Evolutionary conservation across 164 flowering plant species (phyloP), one percentile per base, ranked within the genome.

Genomic region (Stephania yunnanensis): DNA sequence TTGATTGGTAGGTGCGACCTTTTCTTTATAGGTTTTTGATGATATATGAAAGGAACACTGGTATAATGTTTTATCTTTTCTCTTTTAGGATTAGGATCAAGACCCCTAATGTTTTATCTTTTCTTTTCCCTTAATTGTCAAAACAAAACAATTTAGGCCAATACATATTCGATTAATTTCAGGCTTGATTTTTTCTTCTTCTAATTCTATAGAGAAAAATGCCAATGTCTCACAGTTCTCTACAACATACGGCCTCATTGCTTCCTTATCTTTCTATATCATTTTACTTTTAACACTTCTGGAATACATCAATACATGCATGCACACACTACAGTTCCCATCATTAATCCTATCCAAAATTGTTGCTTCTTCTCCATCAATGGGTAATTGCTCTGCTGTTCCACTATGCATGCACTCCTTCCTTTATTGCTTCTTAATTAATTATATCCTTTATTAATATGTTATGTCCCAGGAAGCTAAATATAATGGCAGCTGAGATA

Each of bases 11-110:
- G n/a, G 7, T 71, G 65, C 25, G 11, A 7, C 10, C 44, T 20
- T 73, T 80, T 45, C 61, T 5, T 13, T 75, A 30, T 72, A 92
- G 95, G 95, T 89, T 71, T 91, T 91, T 74, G 87, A 89, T 74
- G 88, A 86, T 53, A 74, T 92, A 50, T 85, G 84, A 66, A 84
- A 83, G 78, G 95, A 92, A 82, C 63, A 84, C 46, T 92, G 95
- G 95, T 91, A 91, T 74, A 91, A 85, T 25, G 25, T 25, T 25
- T 25, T 25, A 25, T 25, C 25, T 25, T 36, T 1, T 36, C 42
- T 36, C 42, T 36, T 36, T 36, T 1, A 36, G 42, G 42, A 36
- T 36, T 36, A 36, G 42, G 42, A 36, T 36, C 42, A 36, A 2
- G 1, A 36, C 42, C 42, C 42, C 42, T 36, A 36, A 36, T 36